These are phyloP conservation scores for Microbotryum silenes-acaulis DNA, from an alignment of 1,284 basidiomycete genomes.

Conservation along the genomic window DNA sequence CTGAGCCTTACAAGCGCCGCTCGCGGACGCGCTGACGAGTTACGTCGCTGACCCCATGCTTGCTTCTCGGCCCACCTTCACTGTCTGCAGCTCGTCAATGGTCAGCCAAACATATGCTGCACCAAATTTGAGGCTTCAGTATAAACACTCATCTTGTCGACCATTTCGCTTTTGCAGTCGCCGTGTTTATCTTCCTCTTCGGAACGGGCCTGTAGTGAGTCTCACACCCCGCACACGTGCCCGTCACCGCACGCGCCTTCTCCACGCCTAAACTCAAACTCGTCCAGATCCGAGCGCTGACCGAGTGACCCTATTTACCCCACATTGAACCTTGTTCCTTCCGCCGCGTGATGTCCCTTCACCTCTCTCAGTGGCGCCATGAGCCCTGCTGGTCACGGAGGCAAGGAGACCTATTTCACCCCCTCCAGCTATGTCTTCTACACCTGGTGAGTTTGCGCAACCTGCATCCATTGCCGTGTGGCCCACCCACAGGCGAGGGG, in stretches of 20 bases:
- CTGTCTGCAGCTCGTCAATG: not conserved
- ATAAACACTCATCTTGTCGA: constrained; percentile 15
- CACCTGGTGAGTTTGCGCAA: not conserved
- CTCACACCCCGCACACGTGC: not conserved
- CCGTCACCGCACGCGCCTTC: not conserved
- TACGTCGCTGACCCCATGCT: not conserved
- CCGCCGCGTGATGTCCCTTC: not conserved
- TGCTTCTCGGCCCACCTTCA: not conserved
- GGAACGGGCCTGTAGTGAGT: constrained; percentile 28
- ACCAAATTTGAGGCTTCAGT: not conserved
- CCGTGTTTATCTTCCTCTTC: constrained; percentile 32
- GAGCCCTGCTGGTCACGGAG: constrained; percentile 1
- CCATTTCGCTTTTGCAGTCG: not conserved
- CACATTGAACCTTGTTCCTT: not conserved
- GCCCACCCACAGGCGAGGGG: not conserved
- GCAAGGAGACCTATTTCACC: constrained; percentile 30
- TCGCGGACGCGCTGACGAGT: not conserved
- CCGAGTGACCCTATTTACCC: too few relatives aligned
- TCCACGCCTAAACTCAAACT: not conserved
- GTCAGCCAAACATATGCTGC: not conserved
- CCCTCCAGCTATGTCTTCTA: constrained; percentile 22
- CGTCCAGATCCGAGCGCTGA: too few relatives aligned
- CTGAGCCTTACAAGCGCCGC: not conserved
- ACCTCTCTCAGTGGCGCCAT: not conserved
- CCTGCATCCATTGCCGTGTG: not conserved